Base-by-base conservation (phyloP, 441 rosid genomes). In the Adansonia grandidieri region DNA sequence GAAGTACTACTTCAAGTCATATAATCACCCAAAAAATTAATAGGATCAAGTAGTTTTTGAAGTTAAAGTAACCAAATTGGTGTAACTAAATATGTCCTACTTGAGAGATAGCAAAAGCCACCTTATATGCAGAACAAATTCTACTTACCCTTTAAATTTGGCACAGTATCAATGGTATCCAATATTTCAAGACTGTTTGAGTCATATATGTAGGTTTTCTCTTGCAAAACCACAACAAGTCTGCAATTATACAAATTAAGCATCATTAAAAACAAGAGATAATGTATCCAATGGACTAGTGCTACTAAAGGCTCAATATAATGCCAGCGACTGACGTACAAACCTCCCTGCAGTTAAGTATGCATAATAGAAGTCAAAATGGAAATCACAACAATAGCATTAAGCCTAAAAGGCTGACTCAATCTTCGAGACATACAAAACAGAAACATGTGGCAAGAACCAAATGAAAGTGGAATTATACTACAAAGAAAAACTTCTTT, bases 201-300 rank as follows among this genome's bases (percentile, higher is more conserved):
- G 79, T 95, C 97, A 80, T 95, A 95, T 54, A 95, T 86, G 77
- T 86, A 92, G 60, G 93, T 88, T 79, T 92, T 93, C 75, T 92
- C 97, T 87, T 89, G 92, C 86, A 93, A 87, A 83, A 95, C 91
- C 83, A 95, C 96, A 69, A 92, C 78, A 79, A 95, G 90, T 83
- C 98, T 93, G 96, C 85, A 82, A 79, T 73, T 60, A 81, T 58
- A 71, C 8, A 77, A 76, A 57, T 13, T 24, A 74, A 48, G 24
- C 50, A 50, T 63, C 50, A 54, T 50, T 75, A 51, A 48, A 17
- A 57, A 9, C 44, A 17, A 1, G 9, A 76, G 19, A 75, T 14
- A 63, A 77, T 67, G 57, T 57, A 51, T 73, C 40, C 54, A 70
- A 40, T 8, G 24, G 75, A n/a, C 24, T 37, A 32, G 11, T 42